These are phyloP conservation scores for Trebouxiophyceae sp. DNA, from an alignment of 163 green algal species.

Conservation along the genomic window DNA sequence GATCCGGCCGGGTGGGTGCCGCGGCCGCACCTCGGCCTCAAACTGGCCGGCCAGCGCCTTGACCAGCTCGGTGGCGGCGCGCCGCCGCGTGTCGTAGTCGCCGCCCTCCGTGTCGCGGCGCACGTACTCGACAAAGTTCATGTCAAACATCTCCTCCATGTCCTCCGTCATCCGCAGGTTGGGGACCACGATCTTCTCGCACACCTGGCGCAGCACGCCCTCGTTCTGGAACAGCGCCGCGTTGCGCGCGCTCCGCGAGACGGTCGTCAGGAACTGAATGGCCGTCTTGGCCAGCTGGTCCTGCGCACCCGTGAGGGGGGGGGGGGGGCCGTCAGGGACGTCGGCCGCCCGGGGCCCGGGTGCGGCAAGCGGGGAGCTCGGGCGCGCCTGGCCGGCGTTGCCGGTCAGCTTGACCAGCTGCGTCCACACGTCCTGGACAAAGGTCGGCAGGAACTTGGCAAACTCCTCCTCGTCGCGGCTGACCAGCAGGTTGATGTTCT, in stretches of 20 bases:
- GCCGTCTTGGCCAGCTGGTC: conserved; percentile 86
- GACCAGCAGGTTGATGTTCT: conserved; percentile 89
- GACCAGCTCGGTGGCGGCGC: conserved; percentile 89
- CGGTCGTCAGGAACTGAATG: conserved; percentile 91
- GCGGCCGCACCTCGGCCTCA: conserved; percentile 48
- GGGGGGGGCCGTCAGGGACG: neutral
- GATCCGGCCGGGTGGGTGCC: too few relatives aligned
- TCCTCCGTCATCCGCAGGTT: conserved; percentile 56
- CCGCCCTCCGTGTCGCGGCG: conserved; percentile 87
- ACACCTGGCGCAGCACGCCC: conserved; percentile 53
- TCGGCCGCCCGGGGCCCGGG: neutral
- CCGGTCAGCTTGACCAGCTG: conserved; percentile 72
- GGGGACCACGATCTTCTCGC: conserved; percentile 80
- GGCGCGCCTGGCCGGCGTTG: conserved; percentile 40
- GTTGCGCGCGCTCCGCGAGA: conserved; percentile 76
- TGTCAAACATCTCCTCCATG: conserved; percentile 88
- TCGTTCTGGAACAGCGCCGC: conserved; percentile 61
- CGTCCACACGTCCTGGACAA: conserved; percentile 87
- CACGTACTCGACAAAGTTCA: conserved; percentile 89
- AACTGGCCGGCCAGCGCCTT: conserved; percentile 71
- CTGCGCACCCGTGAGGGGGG: too few relatives aligned
- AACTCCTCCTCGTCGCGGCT: conserved; percentile 98
- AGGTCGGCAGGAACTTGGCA: conserved; percentile 77
- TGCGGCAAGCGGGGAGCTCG: too few relatives aligned
- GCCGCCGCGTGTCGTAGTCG: conserved; percentile 88